Percentiles rank a stretch among this genome's conserved stretches.
These are phyloP conservation scores for Agrostemma githago DNA, from an alignment of 148 eudicot genomes.

Conservation along the genomic window DNA sequence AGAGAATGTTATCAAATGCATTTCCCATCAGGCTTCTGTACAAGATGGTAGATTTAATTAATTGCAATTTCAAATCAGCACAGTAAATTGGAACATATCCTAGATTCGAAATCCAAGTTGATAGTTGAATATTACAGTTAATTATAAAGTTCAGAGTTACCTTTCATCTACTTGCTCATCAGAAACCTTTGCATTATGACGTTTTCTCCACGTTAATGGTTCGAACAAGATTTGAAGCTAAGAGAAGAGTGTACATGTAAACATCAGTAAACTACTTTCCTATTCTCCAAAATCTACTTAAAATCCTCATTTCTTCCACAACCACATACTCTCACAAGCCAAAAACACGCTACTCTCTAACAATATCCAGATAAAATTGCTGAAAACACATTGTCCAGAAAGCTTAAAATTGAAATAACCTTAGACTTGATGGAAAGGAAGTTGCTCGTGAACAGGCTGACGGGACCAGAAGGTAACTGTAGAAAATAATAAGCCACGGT, in stretches of 20 bases:
- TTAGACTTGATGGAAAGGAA: slow-evolving; percentile 80
- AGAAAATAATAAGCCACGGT: slow-evolving; percentile 13
- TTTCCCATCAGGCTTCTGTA: not conserved
- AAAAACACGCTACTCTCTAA: not conserved
- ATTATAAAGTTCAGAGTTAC: slow-evolving; percentile 30
- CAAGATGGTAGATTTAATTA: not conserved
- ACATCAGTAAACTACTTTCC: not conserved
- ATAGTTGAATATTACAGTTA: not conserved
- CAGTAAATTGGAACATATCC: not conserved
- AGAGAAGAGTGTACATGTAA: slow-evolving; percentile 17
- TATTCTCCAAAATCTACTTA: not conserved
- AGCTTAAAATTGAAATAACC: slow-evolving; percentile 34
- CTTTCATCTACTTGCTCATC: slow-evolving; percentile 52
- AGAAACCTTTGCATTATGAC: slow-evolving; percentile 32
- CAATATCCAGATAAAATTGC: not conserved
- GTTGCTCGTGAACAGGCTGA: slow-evolving; percentile 60
- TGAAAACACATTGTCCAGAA: not conserved
- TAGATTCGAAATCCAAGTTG: not conserved
- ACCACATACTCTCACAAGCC: not conserved
- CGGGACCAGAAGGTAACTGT: slow-evolving; percentile 84
- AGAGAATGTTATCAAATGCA: not conserved
- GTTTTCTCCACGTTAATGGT: slow-evolving; percentile 73
- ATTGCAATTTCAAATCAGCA: not conserved
- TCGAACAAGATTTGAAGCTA: slow-evolving; percentile 76
- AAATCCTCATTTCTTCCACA: not conserved